Conservation (phyloP, 768 basidiomycete genomes). For the Naganishia randhawae region DNA sequence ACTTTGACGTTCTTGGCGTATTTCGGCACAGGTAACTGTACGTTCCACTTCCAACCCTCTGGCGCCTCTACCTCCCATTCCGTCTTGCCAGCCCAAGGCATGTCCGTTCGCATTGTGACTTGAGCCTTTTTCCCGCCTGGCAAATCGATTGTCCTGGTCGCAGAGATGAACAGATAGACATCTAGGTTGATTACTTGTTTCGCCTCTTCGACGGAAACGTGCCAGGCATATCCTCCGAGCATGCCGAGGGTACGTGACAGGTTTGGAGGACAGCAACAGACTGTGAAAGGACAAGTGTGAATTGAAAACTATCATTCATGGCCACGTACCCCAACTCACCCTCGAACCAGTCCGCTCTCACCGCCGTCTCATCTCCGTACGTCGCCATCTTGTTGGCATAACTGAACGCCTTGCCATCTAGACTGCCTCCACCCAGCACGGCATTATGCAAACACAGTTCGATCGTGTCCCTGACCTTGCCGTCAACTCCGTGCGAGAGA, state of each 20-base stretch:
- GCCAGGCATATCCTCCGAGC: slow-evolving; percentile 39
- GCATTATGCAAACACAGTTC: slow-evolving; percentile 37
- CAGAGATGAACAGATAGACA: slow-evolving; percentile 35
- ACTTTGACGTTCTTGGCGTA: slow-evolving; percentile 35
- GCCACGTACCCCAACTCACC: slow-evolving; percentile 29
- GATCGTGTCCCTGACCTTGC: slow-evolving; percentile 35
- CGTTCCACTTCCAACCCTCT: slow-evolving; percentile 32
- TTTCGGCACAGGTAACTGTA: slow-evolving; percentile 31
- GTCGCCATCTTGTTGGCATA: slow-evolving; percentile 41
- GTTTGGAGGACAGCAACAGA: slow-evolving; percentile 42
- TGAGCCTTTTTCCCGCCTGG: slow-evolving; percentile 28
- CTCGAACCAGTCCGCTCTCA: slow-evolving; percentile 38
- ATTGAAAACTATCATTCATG: not conserved
- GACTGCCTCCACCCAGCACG: slow-evolving; percentile 35
- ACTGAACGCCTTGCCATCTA: slow-evolving; percentile 36
- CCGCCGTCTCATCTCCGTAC: slow-evolving; percentile 34
- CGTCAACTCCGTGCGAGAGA: slow-evolving; percentile 33
- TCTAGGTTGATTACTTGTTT: slow-evolving; percentile 27
- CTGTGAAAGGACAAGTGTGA: slow-evolving; percentile 20
- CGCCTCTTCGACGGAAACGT: slow-evolving; percentile 26
- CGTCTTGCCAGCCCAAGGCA: slow-evolving; percentile 35
- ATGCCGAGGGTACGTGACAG: slow-evolving; percentile 36
- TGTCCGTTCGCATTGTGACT: slow-evolving; percentile 31
- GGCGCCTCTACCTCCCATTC: slow-evolving; percentile 27
- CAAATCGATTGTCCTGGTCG: slow-evolving; percentile 31